A percentile compares a stretch with the other conserved stretches of the same genome.
phyloP scores from a whole-genome alignment of 176 grass and related monocot genomes.

The Aegilops sharonensis region DNA sequence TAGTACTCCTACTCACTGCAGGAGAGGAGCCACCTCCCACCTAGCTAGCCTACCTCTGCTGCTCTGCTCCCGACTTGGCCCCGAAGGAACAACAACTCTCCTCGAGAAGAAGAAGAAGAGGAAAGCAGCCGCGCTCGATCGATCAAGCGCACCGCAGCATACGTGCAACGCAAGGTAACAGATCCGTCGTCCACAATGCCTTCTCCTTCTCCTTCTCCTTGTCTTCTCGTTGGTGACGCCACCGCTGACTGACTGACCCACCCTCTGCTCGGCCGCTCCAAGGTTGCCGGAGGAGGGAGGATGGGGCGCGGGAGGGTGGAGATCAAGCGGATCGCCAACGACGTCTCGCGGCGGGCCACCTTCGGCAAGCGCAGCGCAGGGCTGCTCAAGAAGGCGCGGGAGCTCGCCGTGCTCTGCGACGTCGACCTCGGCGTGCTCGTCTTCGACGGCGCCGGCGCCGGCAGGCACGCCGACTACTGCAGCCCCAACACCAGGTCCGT shows the following conservation, averaged over 20 bases:
- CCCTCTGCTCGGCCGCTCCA: too few species aligned
- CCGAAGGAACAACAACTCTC: neutral
- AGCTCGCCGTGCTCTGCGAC: slow-evolving; percentile 21
- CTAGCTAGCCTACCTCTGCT: neutral
- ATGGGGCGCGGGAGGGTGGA: neutral
- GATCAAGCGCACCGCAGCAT: neutral
- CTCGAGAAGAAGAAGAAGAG: neutral
- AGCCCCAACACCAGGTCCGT: slow-evolving; percentile 26
- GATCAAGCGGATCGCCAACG: slow-evolving; percentile 47
- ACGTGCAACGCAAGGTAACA: neutral
- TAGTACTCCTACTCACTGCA: too few species aligned
- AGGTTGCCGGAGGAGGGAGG: neutral
- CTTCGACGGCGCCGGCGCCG: slow-evolving; percentile 33
- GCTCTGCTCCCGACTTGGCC: neutral
- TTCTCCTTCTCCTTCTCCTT: too few species aligned
- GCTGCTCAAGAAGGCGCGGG: slow-evolving; percentile 50
- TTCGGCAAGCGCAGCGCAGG: slow-evolving; percentile 53
- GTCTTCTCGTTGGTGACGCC: too few species aligned
- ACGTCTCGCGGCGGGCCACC: slow-evolving; percentile 26
- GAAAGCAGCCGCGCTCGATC: neutral
- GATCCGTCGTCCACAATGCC: too few species aligned
- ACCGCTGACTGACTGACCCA: too few species aligned
- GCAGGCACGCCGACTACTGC: slow-evolving; percentile 40
- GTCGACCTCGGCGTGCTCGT: slow-evolving; percentile 40
- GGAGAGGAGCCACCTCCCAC: neutral